Percentiles rank a stretch among this genome's conserved stretches.
Conservation (phyloP, 768 basidiomycete species). For the Rhodotorula paludigena region DNA sequence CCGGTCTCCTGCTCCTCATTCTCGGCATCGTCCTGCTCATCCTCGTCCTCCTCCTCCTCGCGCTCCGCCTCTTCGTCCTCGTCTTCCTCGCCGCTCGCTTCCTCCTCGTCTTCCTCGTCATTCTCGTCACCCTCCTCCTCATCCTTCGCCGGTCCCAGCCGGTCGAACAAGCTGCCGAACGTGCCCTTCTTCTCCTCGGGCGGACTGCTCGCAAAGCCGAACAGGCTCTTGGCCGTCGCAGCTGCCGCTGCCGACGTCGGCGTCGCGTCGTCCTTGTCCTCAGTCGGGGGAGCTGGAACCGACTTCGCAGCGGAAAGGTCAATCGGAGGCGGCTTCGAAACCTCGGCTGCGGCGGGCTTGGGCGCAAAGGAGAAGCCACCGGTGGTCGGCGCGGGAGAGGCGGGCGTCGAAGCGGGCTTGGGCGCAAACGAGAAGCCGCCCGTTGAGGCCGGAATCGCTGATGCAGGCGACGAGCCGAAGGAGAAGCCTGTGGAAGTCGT, state of each 20-base stretch:
- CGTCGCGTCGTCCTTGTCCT: background rate
- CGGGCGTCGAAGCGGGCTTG: background rate
- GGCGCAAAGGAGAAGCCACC: background rate
- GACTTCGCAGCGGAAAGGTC: too few species aligned
- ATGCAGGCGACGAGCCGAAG: background rate
- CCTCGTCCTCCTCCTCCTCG: background rate
- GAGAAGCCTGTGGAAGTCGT: background rate
- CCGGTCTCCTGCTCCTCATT: background rate
- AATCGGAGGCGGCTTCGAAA: too few species aligned
- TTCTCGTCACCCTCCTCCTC: background rate
- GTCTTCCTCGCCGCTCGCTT: conserved; percentile 1
- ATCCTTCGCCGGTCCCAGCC: background rate
- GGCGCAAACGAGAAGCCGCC: conserved; percentile 9
- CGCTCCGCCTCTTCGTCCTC: background rate
- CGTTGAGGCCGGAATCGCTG: background rate
- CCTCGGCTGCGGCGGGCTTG: background rate
- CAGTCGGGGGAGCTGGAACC: too few species aligned
- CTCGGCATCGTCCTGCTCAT: background rate
- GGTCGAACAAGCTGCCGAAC: background rate
- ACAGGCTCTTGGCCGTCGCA: conserved; percentile 25
- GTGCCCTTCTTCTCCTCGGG: conserved; percentile 8
- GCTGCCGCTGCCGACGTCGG: background rate
- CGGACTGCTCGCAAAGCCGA: conserved; percentile 32
- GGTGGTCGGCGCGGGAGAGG: background rate
- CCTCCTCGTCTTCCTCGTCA: background rate